A percentile compares a stretch with the other conserved stretches of the same genome.
These are phyloP conservation scores for Mortierella hygrophila DNA, from an alignment of 192 early-diverging fungal species.

Conservation along the genomic window DNA sequence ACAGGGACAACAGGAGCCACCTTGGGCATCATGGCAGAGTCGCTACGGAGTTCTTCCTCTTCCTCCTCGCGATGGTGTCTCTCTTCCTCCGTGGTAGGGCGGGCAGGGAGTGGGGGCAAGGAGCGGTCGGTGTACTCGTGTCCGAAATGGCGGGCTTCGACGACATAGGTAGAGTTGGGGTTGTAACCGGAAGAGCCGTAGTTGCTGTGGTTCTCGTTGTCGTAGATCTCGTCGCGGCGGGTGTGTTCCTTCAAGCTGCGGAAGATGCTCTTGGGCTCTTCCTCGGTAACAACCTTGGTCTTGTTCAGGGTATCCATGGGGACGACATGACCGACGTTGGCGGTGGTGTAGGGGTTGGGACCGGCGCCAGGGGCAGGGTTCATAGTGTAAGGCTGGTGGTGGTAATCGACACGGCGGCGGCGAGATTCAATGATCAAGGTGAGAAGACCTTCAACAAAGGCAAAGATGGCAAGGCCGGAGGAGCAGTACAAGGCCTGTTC, in stretches of 20 bases:
- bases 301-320: not conserved
- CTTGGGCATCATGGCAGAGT: not conserved
- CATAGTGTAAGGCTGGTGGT: not conserved
- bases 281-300: not conserved
- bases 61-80: not conserved
- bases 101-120: not conserved
- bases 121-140: not conserved
- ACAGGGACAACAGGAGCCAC: not conserved
- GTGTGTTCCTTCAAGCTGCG: not conserved
- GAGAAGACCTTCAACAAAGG: slow-evolving; percentile 13
- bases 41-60: not conserved
- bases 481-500: not conserved
- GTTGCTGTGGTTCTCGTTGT: not conserved
- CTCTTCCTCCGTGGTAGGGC: not conserved
- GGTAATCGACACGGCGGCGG: not conserved
- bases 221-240: not conserved
- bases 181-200: not conserved
- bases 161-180: not conserved
- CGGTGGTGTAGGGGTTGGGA: not conserved
- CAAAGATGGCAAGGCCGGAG: not conserved
- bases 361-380: not conserved
- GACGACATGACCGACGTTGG: not conserved
- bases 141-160: not conserved
- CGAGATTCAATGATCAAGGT: slow-evolving; percentile 13
- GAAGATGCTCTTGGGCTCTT: not conserved